Evolutionary conservation across 192 early-diverging fungal genomes (phyloP).

Genomic region (Coemansia sp.): DNA sequence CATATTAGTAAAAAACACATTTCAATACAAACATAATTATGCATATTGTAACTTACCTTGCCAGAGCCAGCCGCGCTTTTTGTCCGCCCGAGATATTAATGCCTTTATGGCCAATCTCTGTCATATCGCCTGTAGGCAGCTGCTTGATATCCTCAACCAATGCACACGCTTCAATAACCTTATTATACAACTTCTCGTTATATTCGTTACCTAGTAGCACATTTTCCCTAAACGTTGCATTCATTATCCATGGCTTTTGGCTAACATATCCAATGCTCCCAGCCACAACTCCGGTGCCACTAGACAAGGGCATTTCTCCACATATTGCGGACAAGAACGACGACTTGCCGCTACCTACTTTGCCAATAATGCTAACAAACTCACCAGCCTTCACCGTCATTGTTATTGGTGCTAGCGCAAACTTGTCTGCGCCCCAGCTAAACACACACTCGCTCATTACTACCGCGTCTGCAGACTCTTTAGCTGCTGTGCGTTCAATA

Average conservation of each 20-base stretch:
- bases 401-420: constrained; percentile 8
- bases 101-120: constrained; percentile 59
- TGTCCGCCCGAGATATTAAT: constrained; percentile 63
- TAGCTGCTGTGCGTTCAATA: background rate
- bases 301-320: constrained; percentile 73
- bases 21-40: background rate
- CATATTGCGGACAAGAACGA: constrained; percentile 57
- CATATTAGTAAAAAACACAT: too few relatives aligned
- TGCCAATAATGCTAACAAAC: constrained; percentile 53
- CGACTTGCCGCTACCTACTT: constrained; percentile 60
- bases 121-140: constrained; percentile 35
- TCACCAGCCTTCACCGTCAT: constrained; percentile 17
- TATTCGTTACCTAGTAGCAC: constrained; percentile 32
- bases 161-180: constrained; percentile 34
- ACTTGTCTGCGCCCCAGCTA: constrained; percentile 28
- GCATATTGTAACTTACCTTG: constrained; percentile 33
- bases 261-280: constrained; percentile 53
- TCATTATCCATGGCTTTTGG: constrained; percentile 49
- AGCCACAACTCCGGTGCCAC: constrained; percentile 64
- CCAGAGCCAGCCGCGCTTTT: constrained; percentile 61
- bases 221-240: constrained; percentile 44
- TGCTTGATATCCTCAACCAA: constrained; percentile 22
- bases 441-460: constrained; percentile 17
- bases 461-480: background rate
- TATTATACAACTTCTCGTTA: constrained; percentile 16